phyloP scores from a whole-genome alignment of 805 yeast genomes.

The Lipomyces anomalus region DNA sequence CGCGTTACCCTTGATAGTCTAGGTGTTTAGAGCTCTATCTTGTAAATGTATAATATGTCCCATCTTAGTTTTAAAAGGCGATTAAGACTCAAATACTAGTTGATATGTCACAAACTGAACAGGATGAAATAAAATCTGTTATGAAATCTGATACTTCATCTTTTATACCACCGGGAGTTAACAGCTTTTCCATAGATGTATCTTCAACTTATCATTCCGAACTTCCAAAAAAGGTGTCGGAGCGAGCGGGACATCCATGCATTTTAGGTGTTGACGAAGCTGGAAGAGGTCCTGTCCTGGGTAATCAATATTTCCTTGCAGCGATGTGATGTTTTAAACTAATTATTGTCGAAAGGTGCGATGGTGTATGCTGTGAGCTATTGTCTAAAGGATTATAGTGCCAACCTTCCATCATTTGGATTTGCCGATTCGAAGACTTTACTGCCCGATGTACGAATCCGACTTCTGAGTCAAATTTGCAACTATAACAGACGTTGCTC shows the following conservation, averaged over 20 bases:
- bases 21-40: no score
- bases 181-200: slow-evolving; percentile 4
- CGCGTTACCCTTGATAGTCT: slow-evolving; percentile 7
- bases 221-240: slow-evolving; percentile 12
- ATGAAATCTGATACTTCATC: not conserved
- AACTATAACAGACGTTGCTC: no score
- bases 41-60: no score
- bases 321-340: not conserved
- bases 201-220: slow-evolving; percentile 19
- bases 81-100: not conserved
- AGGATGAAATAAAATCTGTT: not conserved
- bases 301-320: slow-evolving; percentile 31
- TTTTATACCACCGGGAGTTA: slow-evolving; percentile 18
- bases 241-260: slow-evolving; percentile 22
- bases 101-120: not conserved
- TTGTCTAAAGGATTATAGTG: slow-evolving; percentile 50
- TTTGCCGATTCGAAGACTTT: slow-evolving; percentile 92
- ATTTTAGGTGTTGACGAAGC: slow-evolving; percentile 96
- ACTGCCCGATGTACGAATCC: slow-evolving; percentile 62
- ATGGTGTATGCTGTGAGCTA: slow-evolving; percentile 94
- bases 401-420: slow-evolving; percentile 55
- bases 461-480: slow-evolving; percentile 56
- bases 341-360: slow-evolving; percentile 39
- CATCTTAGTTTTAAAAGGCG: no score
- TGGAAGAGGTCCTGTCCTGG: slow-evolving; percentile 96